Percentiles rank a stretch among this genome's conserved stretches.
Conservation (phyloP, 441 rosid genomes). For the Populus hybrid region DNA sequence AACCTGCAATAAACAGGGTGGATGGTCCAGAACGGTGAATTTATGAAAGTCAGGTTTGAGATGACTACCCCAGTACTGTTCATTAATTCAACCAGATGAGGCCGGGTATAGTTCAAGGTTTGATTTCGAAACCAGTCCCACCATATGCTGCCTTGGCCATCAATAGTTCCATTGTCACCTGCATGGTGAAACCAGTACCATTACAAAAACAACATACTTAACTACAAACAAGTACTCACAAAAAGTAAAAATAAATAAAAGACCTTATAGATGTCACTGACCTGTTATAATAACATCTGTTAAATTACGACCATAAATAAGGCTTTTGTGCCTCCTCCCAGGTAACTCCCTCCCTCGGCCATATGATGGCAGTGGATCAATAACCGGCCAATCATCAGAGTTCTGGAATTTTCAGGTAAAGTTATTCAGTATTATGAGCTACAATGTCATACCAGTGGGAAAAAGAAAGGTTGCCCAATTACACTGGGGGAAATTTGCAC, state of each 20-base stretch:
- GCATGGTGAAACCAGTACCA: slow-evolving; percentile 17
- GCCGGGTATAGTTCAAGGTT: slow-evolving; percentile 81
- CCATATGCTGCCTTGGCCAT: slow-evolving; percentile 95
- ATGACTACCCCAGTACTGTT: slow-evolving; percentile 75
- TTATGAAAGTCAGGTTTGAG: slow-evolving; percentile 82
- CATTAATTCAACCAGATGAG: slow-evolving; percentile 93
- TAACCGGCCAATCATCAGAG: slow-evolving; percentile 83
- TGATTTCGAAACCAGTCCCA: slow-evolving; percentile 74
- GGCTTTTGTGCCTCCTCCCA: slow-evolving; percentile 86
- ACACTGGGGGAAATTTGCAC: slow-evolving; percentile 12
- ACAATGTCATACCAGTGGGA: slow-evolving; percentile 4
- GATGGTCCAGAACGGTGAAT: slow-evolving; percentile 97
- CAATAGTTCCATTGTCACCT: slow-evolving; percentile 93
- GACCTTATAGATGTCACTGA: slow-evolving; percentile 26
- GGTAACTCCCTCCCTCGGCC: slow-evolving; percentile 96
- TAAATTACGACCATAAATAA: slow-evolving; percentile 81
- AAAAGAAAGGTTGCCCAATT: slow-evolving; percentile 7
- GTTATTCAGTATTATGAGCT: slow-evolving; percentile 9
- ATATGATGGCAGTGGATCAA: slow-evolving; percentile 94
- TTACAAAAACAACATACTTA: slow-evolving; percentile 15
- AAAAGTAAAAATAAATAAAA: background rate
- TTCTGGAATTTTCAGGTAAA: slow-evolving; percentile 44
- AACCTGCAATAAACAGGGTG: slow-evolving; percentile 99
- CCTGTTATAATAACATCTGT: slow-evolving; percentile 94
- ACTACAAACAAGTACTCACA: background rate